A percentile compares a stretch with the other conserved stretches of the same genome.
These are phyloP conservation scores for Bipolaris oryzae DNA, from an alignment of 2,329 filamentous ascomycete species.

Conservation along the genomic window DNA sequence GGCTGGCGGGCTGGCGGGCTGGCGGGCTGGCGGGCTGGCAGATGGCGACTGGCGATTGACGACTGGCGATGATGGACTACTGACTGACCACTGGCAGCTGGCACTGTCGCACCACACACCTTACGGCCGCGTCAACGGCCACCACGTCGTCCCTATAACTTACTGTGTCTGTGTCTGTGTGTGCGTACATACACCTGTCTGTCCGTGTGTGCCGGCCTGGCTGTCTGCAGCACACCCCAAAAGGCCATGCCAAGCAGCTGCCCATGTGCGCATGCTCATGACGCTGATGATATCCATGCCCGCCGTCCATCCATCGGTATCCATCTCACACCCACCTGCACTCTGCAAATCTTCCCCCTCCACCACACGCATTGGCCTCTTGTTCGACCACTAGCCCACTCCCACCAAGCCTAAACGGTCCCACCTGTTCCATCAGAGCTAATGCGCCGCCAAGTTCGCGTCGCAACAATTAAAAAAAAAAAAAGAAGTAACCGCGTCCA, in stretches of 20 bases:
- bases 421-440: constrained; percentile 1
- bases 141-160: not conserved
- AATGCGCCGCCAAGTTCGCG: constrained; percentile 1
- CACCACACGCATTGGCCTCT: constrained; percentile 3
- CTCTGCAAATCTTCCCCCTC: constrained; percentile 1
- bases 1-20: too few species aligned
- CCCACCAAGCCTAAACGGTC: constrained; percentile 1
- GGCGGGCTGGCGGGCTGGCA: too few species aligned
- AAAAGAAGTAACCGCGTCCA: not conserved
- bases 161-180: not conserved
- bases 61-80: too few species aligned
- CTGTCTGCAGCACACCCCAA: too few species aligned
- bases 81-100: not conserved
- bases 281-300: not conserved
- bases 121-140: not conserved
- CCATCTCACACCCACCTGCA: constrained; percentile 1
- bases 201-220: too few species aligned
- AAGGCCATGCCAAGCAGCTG: too few species aligned
- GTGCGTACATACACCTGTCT: not conserved
- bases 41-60: too few species aligned
- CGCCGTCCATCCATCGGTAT: not conserved
- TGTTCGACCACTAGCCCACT: constrained; percentile 1
- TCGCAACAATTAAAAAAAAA: not conserved
- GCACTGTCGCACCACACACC: not conserved
- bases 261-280: not conserved